Conservation (phyloP, 495 filamentous ascomycete species). For the Penicillium egyptiacum region DNA sequence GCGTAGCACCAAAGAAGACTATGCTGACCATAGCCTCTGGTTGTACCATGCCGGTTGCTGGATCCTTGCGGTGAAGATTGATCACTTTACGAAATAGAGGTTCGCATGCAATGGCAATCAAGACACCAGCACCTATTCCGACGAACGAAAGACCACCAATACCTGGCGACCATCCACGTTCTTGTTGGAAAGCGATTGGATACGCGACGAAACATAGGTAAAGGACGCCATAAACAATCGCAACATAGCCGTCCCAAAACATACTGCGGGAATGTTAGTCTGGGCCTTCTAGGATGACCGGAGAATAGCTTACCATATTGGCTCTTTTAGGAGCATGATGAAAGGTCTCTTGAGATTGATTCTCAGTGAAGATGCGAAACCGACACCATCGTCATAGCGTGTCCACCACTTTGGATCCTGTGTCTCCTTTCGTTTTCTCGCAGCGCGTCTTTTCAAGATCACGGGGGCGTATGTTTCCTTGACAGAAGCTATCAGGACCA, state of each 20-base stretch:
- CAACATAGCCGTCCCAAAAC: conserved; percentile 76
- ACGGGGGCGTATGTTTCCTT: conserved; percentile 72
- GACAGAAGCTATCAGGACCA: conserved; percentile 47
- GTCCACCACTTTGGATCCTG: conserved; percentile 66
- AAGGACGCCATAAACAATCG: conserved; percentile 64
- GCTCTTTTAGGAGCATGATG: conserved; percentile 66
- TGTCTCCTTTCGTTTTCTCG: conserved; percentile 58
- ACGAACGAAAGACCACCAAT: conserved; percentile 68
- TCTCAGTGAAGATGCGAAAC: conserved; percentile 50
- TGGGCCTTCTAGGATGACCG: background rate
- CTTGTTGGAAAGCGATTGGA: conserved; percentile 69
- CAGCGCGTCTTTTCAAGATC: conserved; percentile 56
- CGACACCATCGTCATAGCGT: conserved; percentile 57
- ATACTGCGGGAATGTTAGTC: conserved; percentile 36
- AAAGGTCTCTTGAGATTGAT: conserved; percentile 57
- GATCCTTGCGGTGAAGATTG: conserved; percentile 44
- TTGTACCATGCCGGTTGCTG: conserved; percentile 56
- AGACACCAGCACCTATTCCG: conserved; percentile 69
- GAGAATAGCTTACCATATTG: conserved; percentile 58
- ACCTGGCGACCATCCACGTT: conserved; percentile 67
- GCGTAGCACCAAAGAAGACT: conserved; percentile 62
- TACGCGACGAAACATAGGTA: conserved; percentile 83
- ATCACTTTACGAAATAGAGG: conserved; percentile 57
- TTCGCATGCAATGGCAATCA: conserved; percentile 61
- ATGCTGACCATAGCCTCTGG: conserved; percentile 75